Conservation (phyloP, 2,329 filamentous ascomycete species). For the Aspergillus candidus region DNA sequence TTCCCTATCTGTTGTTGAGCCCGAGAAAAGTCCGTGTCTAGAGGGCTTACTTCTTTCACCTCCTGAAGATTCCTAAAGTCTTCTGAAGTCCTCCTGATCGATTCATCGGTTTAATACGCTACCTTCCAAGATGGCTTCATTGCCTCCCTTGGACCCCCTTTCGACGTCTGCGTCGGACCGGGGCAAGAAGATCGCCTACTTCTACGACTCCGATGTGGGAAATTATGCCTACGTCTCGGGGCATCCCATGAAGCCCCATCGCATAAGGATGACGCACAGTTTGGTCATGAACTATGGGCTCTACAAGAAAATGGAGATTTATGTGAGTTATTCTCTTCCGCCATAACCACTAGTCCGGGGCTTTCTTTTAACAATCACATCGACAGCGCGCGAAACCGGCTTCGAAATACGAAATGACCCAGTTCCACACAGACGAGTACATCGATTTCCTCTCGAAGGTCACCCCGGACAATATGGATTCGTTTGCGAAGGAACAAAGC, state of each 20-base stretch:
- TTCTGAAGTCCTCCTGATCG: conserved; percentile 1
- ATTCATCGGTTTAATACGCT: background rate
- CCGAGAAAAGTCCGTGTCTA: conserved; percentile 15
- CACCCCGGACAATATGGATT: conserved; percentile 97
- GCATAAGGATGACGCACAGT: conserved; percentile 61
- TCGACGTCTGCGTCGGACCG: conserved; percentile 46
- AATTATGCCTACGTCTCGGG: conserved; percentile 90
- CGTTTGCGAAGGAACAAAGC: conserved; percentile 83
- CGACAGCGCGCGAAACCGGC: conserved; percentile 70
- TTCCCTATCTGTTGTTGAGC: background rate
- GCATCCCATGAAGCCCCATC: conserved; percentile 63
- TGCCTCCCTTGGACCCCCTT: conserved; percentile 50
- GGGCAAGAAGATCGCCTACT: conserved; percentile 88
- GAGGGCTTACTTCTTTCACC: background rate
- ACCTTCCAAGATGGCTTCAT: conserved; percentile 43
- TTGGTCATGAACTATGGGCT: conserved; percentile 67
- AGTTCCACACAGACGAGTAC: conserved; percentile 69
- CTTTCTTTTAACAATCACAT: conserved; percentile 16
- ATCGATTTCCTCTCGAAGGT: conserved; percentile 75
- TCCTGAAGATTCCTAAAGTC: conserved; percentile 5
- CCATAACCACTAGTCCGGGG: background rate
- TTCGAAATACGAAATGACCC: conserved; percentile 65
- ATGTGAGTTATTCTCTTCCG: conserved; percentile 42
- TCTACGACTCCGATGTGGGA: conserved; percentile 96
- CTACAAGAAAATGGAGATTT: conserved; percentile 70